Evolutionary conservation across 140 eudicot species (phyloP).

Genomic region (Oenanthe javanica): DNA sequence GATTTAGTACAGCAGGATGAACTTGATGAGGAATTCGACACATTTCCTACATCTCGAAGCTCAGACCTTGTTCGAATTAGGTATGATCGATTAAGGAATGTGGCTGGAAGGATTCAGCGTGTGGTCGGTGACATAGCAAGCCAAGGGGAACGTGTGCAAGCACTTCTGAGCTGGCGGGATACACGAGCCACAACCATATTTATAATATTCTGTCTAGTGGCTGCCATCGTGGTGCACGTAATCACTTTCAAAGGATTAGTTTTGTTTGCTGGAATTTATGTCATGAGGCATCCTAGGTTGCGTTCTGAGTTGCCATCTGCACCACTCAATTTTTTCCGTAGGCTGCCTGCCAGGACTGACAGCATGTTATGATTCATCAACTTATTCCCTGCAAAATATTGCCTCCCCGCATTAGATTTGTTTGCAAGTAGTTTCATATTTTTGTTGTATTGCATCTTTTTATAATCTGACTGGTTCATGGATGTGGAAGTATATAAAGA

Average conservation of each 20-base stretch:
- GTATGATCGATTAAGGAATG: slow-evolving; percentile 10
- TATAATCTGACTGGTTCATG: too few relatives aligned
- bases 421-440: background rate
- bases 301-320: slow-evolving; percentile 37
- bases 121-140: slow-evolving; percentile 14
- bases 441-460: background rate
- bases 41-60: slow-evolving; percentile 13
- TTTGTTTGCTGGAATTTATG: background rate
- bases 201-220: background rate
- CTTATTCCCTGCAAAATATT: background rate
- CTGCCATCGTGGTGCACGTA: slow-evolving; percentile 54
- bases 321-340: slow-evolving; percentile 59
- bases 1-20: slow-evolving; percentile 9
- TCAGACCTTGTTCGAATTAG: slow-evolving; percentile 9
- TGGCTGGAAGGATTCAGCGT: slow-evolving; percentile 3
- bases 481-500: background rate
- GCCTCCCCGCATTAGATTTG: background rate
- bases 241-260: slow-evolving; percentile 29
- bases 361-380: slow-evolving; percentile 54
- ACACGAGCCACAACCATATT: slow-evolving; percentile 10
- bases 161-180: slow-evolving; percentile 10
- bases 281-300: slow-evolving; percentile 19
- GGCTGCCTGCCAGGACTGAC: slow-evolving; percentile 75
- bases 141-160: slow-evolving; percentile 11
- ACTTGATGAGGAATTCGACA: slow-evolving; percentile 13